These are phyloP conservation scores for Corymbia calophylla DNA, from an alignment of 441 rosid species.

Conservation along the genomic window DNA sequence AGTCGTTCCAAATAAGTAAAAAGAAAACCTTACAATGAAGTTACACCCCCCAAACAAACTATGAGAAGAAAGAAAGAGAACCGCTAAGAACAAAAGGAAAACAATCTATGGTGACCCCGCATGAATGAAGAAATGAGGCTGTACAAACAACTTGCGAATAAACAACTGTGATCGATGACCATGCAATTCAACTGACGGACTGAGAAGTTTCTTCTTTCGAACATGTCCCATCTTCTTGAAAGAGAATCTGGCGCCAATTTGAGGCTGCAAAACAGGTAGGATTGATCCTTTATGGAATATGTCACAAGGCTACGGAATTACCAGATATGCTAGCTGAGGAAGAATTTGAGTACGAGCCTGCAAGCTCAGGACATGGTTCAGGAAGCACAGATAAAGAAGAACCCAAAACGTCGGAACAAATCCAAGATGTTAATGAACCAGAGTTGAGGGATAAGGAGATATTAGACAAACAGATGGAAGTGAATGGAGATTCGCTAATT, in stretches of 20 bases:
- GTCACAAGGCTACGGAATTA: slow-evolving; percentile 25
- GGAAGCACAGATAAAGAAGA: slow-evolving; percentile 55
- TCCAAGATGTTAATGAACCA: slow-evolving; percentile 36
- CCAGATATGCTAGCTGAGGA: slow-evolving; percentile 33
- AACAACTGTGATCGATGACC: slow-evolving; percentile 11
- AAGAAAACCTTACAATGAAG: background rate
- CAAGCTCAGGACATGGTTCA: slow-evolving; percentile 51
- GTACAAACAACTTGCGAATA: slow-evolving; percentile 53
- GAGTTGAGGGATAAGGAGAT: slow-evolving; percentile 33
- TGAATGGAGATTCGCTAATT: slow-evolving; percentile 53
- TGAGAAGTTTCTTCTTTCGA: slow-evolving; percentile 21
- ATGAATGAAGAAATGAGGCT: slow-evolving; percentile 84
- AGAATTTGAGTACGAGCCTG: slow-evolving; percentile 12
- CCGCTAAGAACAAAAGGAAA: background rate
- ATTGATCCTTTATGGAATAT: slow-evolving; percentile 8
- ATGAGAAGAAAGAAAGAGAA: background rate
- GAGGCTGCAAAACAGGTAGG: slow-evolving; percentile 11
- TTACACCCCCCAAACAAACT: background rate
- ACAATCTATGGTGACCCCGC: background rate
- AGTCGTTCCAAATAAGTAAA: background rate
- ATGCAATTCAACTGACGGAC: background rate
- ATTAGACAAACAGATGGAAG: slow-evolving; percentile 50
- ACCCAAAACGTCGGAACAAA: slow-evolving; percentile 52
- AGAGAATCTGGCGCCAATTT: slow-evolving; percentile 35
- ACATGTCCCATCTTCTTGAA: slow-evolving; percentile 30